Base-by-base conservation (phyloP, 257 asterid genomes). In the Orobanche coerulescens region DNA sequence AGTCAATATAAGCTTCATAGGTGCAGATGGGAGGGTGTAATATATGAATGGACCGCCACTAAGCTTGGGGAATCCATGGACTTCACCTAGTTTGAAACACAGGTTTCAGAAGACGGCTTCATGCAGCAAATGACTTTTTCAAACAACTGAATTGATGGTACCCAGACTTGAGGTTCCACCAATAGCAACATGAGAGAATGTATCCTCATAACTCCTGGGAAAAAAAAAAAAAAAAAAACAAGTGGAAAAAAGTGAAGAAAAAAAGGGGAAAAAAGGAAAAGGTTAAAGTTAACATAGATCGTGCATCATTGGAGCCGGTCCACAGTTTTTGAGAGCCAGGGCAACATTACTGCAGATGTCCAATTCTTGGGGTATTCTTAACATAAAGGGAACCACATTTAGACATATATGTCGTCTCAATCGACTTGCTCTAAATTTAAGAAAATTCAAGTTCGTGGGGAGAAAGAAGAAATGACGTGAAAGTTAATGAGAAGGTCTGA, bases 181-280 rank as follows among this genome's bases (percentile, higher is more conserved):
- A 7, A 50, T 34, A 46, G n/a, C 64, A 46, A 50, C 61, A 15
- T 15, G 61, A 7, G 61, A 7, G 44, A 14, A 2, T 30, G 11
- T 36, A 65, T 59, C 53, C 50, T 26, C 46, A 25, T 19, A 50
- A 14, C 58, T 34, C 58, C 58, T 58, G 71, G 58, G 40, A 66
- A 22, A 30, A 33, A 24, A 19, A 46, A 18, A 49, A 52, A 37
- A 62, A 43, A 20, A 34, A 37, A 14, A 3, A 20, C 23, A 34
- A 33, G 18, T 4, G 5, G 50, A 24, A 33, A 28, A 37, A 47
- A 34, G 33, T 39, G 22, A 26, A 18, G 5, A 11, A 20, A 14
- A 9, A 4, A 6, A 19, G 28, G 4, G 3, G 3, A 18, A 49
- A 52, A 37, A 62, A 43, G 28, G 44, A 37, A 14, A 3, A 20